A percentile compares a stretch with the other conserved stretches of the same genome.
phyloP scores from a whole-genome alignment of 441 rosid species.

The Populus tomentosa region DNA sequence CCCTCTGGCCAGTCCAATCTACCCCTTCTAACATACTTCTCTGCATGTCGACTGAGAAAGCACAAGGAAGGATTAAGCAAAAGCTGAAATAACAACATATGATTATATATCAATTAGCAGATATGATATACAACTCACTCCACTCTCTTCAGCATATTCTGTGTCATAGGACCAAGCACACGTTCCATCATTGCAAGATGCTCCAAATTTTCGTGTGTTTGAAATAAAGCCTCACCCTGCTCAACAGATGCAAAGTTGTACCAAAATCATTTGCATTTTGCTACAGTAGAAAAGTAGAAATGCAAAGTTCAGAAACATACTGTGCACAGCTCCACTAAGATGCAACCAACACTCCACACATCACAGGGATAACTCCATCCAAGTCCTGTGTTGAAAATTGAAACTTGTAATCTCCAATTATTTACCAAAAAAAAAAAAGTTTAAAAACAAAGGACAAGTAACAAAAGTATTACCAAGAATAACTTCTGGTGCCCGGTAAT shows the following conservation, averaged over 20 bases:
- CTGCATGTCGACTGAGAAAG: slow-evolving; percentile 57
- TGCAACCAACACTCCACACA: slow-evolving; percentile 84
- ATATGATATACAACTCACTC: slow-evolving; percentile 35
- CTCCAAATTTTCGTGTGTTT: slow-evolving; percentile 87
- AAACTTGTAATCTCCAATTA: background rate
- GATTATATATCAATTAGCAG: background rate
- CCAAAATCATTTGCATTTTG: background rate
- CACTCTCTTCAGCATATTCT: slow-evolving; percentile 62
- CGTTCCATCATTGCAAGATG: slow-evolving; percentile 96
- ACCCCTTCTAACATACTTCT: slow-evolving; percentile 74
- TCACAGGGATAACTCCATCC: slow-evolving; percentile 95
- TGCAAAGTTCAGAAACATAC: slow-evolving; percentile 30
- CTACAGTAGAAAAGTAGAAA: background rate
- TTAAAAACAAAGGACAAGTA: too few species aligned
- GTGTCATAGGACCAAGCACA: slow-evolving; percentile 72
- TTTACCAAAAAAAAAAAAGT: background rate
- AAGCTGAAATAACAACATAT: background rate
- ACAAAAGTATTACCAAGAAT: slow-evolving; percentile 50
- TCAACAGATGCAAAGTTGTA: background rate
- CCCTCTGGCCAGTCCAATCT: slow-evolving; percentile 87
- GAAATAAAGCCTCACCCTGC: slow-evolving; percentile 90
- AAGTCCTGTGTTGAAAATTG: slow-evolving; percentile 38
- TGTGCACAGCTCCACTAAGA: slow-evolving; percentile 77
- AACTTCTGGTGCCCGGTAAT: slow-evolving; percentile 91
- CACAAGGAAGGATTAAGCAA: background rate